These are phyloP conservation scores for Candida sojae DNA, from an alignment of 1,139 yeast species.

Conservation along the genomic window DNA sequence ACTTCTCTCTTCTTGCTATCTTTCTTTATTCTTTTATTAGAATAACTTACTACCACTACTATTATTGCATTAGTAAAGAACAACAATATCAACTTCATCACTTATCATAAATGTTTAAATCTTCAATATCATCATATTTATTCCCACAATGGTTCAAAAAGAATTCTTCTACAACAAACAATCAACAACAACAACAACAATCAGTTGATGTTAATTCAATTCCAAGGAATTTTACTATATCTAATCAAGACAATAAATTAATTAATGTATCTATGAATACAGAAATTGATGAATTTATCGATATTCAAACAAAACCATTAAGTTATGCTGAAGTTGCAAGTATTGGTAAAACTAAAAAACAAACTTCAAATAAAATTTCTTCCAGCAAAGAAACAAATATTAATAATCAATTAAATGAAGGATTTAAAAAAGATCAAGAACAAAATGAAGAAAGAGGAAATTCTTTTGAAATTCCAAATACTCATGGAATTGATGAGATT, in stretches of 20 bases:
- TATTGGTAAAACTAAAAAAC: conserved; percentile 21
- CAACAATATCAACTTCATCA: too few relatives aligned
- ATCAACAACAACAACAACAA: too few relatives aligned
- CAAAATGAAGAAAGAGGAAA: neutral
- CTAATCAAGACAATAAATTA: conserved; percentile 27
- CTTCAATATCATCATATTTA: conserved; percentile 11
- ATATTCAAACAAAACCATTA: conserved; percentile 34
- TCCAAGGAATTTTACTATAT: conserved; percentile 32
- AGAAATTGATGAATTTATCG: conserved; percentile 4
- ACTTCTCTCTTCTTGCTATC: too few relatives aligned
- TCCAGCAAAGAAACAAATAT: conserved; percentile 3
- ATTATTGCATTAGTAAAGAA: too few relatives aligned
- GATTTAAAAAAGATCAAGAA: conserved; percentile 2
- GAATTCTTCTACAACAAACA: conserved; percentile 1
- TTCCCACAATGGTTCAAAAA: conserved; percentile 17
- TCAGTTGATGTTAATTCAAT: conserved; percentile 18
- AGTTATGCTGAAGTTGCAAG: conserved; percentile 50
- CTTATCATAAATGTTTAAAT: conserved; percentile 12
- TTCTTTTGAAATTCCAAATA: neutral
- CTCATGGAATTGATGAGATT: conserved; percentile 2
- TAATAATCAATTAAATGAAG: conserved; percentile 11
- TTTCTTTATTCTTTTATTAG: too few relatives aligned
- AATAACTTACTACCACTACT: too few relatives aligned
- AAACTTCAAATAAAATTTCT: conserved; percentile 8
- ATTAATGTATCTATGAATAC: conserved; percentile 37